phyloP scores from a whole-genome alignment of 768 basidiomycete genomes.

The Amanita muscaria region DNA sequence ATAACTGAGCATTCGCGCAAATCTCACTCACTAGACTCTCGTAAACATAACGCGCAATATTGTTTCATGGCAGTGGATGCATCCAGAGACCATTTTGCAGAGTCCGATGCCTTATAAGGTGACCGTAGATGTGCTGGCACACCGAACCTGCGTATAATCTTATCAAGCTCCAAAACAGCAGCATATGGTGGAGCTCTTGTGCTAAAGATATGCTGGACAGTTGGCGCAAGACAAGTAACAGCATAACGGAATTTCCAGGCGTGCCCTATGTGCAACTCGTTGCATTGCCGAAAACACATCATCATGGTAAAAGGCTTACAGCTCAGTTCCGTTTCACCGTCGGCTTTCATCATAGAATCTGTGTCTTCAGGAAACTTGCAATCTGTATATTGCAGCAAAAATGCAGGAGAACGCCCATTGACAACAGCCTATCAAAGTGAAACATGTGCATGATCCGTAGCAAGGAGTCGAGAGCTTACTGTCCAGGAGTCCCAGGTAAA shows the following conservation, averaged over 20 bases:
- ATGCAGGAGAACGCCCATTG: constrained; percentile 40
- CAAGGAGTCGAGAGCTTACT: constrained; percentile 20
- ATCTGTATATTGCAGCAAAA: constrained; percentile 39
- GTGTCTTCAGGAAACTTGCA: constrained; percentile 43
- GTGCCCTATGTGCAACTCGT: constrained; percentile 22
- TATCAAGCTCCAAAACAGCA: constrained; percentile 40
- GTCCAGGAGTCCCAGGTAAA: constrained; percentile 43
- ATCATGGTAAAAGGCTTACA: constrained; percentile 27
- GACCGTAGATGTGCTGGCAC: constrained; percentile 35
- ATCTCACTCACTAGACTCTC: constrained; percentile 36
- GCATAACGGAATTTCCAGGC: constrained; percentile 39
- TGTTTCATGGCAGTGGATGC: constrained; percentile 35
- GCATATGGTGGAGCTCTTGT: constrained; percentile 31
- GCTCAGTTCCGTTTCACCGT: constrained; percentile 29
- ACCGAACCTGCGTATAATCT: constrained; percentile 41
- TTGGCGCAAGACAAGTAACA: constrained; percentile 34
- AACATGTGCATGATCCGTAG: no score
- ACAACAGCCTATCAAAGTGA: constrained; percentile 30
- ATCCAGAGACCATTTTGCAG: constrained; percentile 29
- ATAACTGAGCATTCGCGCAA: background rate
- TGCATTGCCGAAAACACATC: no score
- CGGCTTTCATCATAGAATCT: constrained; percentile 20
- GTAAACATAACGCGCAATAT: constrained; percentile 29
- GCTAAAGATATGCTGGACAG: constrained; percentile 34
- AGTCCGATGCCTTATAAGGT: constrained; percentile 23